Percentiles rank a stretch among this genome's conserved stretches.
These are phyloP conservation scores for Ulota crispa DNA, from an alignment of 225 moss, liverwort and hornwort genomes.

Conservation along the genomic window DNA sequence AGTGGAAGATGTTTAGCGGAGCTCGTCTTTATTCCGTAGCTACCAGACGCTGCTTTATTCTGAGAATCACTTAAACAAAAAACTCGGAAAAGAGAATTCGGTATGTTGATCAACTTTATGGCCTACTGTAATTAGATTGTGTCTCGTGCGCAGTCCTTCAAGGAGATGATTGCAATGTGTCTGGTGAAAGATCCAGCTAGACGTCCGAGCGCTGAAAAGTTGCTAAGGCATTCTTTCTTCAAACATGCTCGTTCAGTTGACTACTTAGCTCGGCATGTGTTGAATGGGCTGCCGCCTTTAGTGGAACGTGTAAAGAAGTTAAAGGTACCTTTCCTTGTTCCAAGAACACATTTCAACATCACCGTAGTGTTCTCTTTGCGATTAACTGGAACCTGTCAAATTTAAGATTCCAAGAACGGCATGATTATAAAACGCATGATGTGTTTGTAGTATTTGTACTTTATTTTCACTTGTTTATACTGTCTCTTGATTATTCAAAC, in stretches of 20 bases:
- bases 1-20: not conserved
- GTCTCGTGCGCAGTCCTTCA: constrained; percentile 67
- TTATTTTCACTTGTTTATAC: not conserved
- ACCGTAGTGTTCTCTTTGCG: not conserved
- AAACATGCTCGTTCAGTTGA: constrained; percentile 79
- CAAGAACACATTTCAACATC: not conserved
- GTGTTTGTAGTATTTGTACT: not conserved
- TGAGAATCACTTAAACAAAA: not conserved
- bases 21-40: not conserved
- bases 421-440: not conserved
- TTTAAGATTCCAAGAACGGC: not conserved
- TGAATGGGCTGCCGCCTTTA: constrained; percentile 81
- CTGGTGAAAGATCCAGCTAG: constrained; percentile 90
- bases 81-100: not conserved
- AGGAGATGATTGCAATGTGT: constrained; percentile 99
- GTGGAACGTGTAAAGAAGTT: constrained; percentile 86
- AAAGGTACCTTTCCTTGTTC: constrained; percentile 48
- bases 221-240: constrained; percentile 92
- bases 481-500: not conserved
- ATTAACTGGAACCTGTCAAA: not conserved
- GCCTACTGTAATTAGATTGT: constrained; percentile 7
- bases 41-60: not conserved
- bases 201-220: constrained; percentile 83
- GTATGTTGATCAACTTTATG: not conserved
- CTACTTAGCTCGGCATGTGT: constrained; percentile 67